Evolutionary conservation across 1,139 yeast genomes (phyloP), one percentile per base, ranked within the genome.

Genomic region (Geotrichum restrictum): DNA sequence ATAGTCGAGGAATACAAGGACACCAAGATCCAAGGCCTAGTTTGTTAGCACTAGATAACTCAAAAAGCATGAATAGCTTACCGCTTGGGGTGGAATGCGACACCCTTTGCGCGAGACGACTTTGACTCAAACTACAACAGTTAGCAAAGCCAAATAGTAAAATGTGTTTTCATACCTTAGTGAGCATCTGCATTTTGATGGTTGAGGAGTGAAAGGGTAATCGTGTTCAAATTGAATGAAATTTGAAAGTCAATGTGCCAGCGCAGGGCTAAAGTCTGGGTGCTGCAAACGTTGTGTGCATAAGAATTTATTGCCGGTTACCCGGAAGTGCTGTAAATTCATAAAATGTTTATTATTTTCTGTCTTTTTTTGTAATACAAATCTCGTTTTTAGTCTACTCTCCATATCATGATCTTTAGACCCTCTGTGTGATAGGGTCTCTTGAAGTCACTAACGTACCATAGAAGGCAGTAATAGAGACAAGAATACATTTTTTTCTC

Each of bases 101-200:
- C 89, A 59, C 97, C 97, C 74, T 94, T 94, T 51, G 98, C 98
- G 79, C 98, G 80, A 53, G 98, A 88, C 62, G 98, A 91, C 80
- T 94, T 94, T 66, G 98, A 89, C 76, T 94, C 98, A 73, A 94
- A 94, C 84, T 87, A 22, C 16, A 21, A 24, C 27, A 38, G 40
- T 49, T 42, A 44, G 48, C 44, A 39, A 34, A 11, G 24, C 41
- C 40, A 27, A 21, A 5, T 33, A 13, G 36, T 33, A 33, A 5
- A 14, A 13, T 33, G 36, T n/a, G n/a, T n/a, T 7, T 34, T 32
- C 80, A 49, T 73, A 78, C 82, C 75, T 82, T 89, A 54, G 96
- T 89, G 69, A 89, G 81, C 96, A 89, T 86, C 88, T 89, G 89
- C 97, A 89, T 89, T 70, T 69, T 81, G 69, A 47, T 37, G 21